Evolutionary conservation across 345 rosid genomes (phyloP).

Genomic region (Ceriops tagal): DNA sequence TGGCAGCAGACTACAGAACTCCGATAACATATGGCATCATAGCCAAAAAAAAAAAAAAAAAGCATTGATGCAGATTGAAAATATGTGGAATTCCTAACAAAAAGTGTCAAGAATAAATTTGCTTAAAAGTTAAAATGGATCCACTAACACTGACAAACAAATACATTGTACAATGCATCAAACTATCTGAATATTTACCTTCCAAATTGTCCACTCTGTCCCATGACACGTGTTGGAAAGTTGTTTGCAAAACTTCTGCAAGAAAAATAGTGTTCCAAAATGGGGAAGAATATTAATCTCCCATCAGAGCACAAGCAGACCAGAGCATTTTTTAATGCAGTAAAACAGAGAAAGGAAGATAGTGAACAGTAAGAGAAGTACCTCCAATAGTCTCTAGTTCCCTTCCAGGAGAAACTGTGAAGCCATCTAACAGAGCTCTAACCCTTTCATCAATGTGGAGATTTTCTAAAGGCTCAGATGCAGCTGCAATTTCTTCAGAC

Average conservation of each 20-base stretch:
- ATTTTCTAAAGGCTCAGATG: conserved; percentile 43
- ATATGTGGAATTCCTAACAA: not conserved
- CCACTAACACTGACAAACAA: not conserved
- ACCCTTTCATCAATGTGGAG: conserved; percentile 71
- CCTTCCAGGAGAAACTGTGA: conserved; percentile 57
- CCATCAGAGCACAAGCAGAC: not conserved
- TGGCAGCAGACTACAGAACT: not conserved
- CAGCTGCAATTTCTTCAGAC: conserved; percentile 26
- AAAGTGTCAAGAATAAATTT: not conserved
- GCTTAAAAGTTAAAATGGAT: not conserved
- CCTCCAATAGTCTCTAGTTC: conserved; percentile 87
- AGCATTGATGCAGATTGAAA: no score
- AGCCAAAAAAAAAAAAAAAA: not conserved
- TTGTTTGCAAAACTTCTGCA: conserved; percentile 73
- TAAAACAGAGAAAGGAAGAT: conserved; percentile 3
- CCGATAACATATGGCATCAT: not conserved
- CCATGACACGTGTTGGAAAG: conserved; percentile 48
- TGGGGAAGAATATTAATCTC: no score
- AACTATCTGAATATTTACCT: conserved; percentile 38
- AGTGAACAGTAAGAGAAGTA: conserved; percentile 20
- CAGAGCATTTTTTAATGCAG: not conserved
- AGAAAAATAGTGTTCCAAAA: conserved; percentile 15
- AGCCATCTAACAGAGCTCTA: conserved; percentile 67
- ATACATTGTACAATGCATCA: not conserved
- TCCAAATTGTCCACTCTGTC: conserved; percentile 46